Percentiles rank a stretch among this genome's conserved stretches.
Evolutionary conservation across 768 basidiomycete genomes (phyloP).

Genomic region (Tricholoma bakamatsutake): DNA sequence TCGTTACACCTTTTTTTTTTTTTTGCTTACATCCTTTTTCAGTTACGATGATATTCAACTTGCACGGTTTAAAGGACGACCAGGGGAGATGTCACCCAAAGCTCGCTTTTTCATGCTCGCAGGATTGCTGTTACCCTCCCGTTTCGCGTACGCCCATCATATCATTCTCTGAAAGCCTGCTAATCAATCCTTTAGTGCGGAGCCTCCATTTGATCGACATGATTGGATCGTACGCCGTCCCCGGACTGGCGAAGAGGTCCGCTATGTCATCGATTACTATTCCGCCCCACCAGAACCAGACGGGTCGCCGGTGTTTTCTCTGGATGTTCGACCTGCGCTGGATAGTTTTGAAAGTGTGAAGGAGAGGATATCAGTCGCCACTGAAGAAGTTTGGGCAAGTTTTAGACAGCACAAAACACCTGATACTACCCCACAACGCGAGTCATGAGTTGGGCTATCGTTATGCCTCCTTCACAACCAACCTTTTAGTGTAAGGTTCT

Average conservation of each 20-base stretch:
- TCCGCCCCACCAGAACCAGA: constrained; percentile 85
- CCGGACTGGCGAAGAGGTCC: constrained; percentile 72
- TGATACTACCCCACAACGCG: neutral
- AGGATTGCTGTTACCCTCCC: constrained; percentile 83
- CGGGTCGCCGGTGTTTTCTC: constrained; percentile 90
- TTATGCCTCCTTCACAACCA: neutral
- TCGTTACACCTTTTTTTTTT: constrained; percentile 1
- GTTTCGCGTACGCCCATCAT: constrained; percentile 68
- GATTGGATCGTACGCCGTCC: constrained; percentile 93
- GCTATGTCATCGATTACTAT: constrained; percentile 99
- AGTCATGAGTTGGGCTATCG: neutral
- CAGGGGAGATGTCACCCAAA: constrained; percentile 92
- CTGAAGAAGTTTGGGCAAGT: constrained; percentile 60
- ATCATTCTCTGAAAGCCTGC: neutral
- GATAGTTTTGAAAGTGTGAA: constrained; percentile 77
- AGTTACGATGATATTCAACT: constrained; percentile 71
- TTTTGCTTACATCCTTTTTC: constrained; percentile 4
- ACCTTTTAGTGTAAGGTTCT: neutral
- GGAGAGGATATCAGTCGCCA: constrained; percentile 64
- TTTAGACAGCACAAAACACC: constrained; percentile 31
- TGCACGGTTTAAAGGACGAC: constrained; percentile 81
- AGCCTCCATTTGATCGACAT: constrained; percentile 96
- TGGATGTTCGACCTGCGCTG: constrained; percentile 93
- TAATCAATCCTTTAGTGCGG: constrained; percentile 45
- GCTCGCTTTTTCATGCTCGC: constrained; percentile 83